Evolutionary conservation across 2,329 filamentous ascomycete genomes (phyloP), one percentile per base, ranked within the genome.

Genomic region (Fusarium keratoplasticum): DNA sequence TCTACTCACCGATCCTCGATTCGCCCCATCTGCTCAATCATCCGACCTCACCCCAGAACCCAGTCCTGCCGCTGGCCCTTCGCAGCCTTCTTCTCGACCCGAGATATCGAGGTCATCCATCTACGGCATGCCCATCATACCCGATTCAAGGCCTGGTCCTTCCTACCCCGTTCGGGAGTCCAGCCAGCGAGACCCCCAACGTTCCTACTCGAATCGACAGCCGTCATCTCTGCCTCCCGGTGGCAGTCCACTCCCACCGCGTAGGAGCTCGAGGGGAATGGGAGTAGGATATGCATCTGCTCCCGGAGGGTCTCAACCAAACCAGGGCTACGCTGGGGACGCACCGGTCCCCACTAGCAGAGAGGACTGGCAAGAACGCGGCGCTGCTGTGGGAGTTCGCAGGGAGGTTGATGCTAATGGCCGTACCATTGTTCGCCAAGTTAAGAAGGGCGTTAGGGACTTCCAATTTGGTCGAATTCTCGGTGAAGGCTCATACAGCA

Each of bases 361-460:
- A 76, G 96, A 98, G 77, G 96, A 98, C 73, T 98, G 96, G 96
- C 94, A 97, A 83, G 96, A 99, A 47, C 92, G 93, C 70, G 96
- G 96, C 50, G 96, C 96, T n/a, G 95, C 96, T 2, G 91, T 97
- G 31, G 92, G 92, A 20, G 89, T 95, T 61, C 90, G 93, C 67
- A 92, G 94, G 80, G 95, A 98, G 80, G 88, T 95, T 29, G 96
- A 98, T 82, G 90, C 93, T 33, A 94, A 92, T 75, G 96, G 96
- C 22, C 93, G 94, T 75, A 91, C 94, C 4, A 88, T 97, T 10
- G 89, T 95, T 71, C 92, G 94, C 71, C 92, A 94, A 68, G 92
- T 98, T 63, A 98, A 98, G 83, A 99, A 99, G 82, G 96, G 96
- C 3, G 96, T 99, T 52, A 94, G 96, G 75, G 96, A 99, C 84